Conservation (phyloP, 2,329 filamentous ascomycete genomes). For the Rutstroemia sp. region DNA sequence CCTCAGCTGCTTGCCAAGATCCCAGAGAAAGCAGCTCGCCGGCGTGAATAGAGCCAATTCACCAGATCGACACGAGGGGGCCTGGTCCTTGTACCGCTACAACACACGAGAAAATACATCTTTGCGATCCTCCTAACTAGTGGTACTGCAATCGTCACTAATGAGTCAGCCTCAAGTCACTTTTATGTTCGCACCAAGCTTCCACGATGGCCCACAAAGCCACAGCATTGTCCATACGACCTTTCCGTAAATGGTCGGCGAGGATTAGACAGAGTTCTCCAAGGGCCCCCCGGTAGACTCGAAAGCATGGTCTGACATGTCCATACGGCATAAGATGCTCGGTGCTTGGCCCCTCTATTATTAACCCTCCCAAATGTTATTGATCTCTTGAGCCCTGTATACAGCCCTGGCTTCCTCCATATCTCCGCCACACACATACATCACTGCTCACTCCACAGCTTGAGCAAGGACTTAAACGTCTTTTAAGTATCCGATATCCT, state of each 20-base stretch:
- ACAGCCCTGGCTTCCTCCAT: not conserved
- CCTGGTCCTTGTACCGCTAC: not conserved
- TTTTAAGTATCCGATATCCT: not conserved
- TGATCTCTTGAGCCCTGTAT: conserved; percentile 1
- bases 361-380: conserved; percentile 1
- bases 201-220: conserved; percentile 2
- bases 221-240: conserved; percentile 9
- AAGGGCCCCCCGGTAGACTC: not conserved
- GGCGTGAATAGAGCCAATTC: not conserved
- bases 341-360: conserved; percentile 1
- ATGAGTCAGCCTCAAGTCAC: conserved; percentile 1
- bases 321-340: conserved; percentile 3
- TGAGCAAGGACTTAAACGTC: not conserved
- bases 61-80: conserved; percentile 8
- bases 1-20: conserved; percentile 3
- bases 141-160: not conserved
- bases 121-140: not conserved
- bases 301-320: not conserved
- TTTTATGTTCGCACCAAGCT: conserved; percentile 3
- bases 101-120: not conserved
- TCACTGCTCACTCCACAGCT: not conserved
- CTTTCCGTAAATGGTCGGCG: conserved; percentile 6
- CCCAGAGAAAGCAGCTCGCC: not conserved
- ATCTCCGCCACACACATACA: not conserved
- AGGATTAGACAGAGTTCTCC: conserved; percentile 1